These are phyloP conservation scores for Odontarrhena argentea DNA, from an alignment of 345 rosid genomes.

Conservation along the genomic window DNA sequence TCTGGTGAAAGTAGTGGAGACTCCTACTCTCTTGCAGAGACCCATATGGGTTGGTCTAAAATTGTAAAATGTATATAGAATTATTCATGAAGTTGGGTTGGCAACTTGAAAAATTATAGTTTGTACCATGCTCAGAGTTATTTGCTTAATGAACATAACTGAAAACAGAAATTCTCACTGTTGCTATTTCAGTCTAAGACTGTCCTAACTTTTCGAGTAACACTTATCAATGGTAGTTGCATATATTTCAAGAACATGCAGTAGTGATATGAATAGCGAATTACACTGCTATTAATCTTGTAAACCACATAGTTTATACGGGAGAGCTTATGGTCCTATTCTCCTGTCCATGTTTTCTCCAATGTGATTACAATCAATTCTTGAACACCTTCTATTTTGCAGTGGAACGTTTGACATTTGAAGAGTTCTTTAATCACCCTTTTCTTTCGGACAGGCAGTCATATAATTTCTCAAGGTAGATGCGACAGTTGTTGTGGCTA, in stretches of 20 bases:
- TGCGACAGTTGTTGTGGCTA: constrained; percentile 20
- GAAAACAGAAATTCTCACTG: not conserved
- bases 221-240: constrained; percentile 9
- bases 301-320: not conserved
- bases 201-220: constrained; percentile 2
- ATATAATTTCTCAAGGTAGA: constrained; percentile 64
- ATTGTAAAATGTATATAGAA: not conserved
- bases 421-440: constrained; percentile 93
- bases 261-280: not conserved
- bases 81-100: constrained; percentile 1
- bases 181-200: constrained; percentile 16
- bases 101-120: not conserved
- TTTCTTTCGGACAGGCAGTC: constrained; percentile 59
- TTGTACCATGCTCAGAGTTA: constrained; percentile 2
- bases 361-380: constrained; percentile 9
- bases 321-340: constrained; percentile 19
- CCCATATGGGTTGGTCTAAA: constrained; percentile 26
- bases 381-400: constrained; percentile 36
- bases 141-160: constrained; percentile 9
- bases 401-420: constrained; percentile 96
- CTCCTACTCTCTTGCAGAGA: constrained; percentile 18
- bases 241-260: constrained; percentile 6
- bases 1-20: constrained; percentile 7
- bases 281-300: constrained; percentile 12
- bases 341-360: constrained; percentile 4